Base-by-base conservation (phyloP, 495 filamentous ascomycete species). In the Hypoxylon cercidicola region DNA sequence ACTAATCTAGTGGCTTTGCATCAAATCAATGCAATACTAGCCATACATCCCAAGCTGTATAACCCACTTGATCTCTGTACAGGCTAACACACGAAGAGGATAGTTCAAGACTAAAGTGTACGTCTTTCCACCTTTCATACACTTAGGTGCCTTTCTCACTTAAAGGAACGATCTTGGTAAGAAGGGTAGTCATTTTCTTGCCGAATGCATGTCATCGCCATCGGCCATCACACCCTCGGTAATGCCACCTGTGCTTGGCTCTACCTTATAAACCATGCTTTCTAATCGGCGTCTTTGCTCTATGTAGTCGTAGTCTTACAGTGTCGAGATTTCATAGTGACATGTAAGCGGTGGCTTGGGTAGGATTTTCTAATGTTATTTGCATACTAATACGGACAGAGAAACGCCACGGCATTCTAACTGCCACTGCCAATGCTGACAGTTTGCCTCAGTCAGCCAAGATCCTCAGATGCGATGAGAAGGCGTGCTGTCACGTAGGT, bases 371-470 rank as follows among this genome's bases (percentile, higher is more conserved):
- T 41, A 43, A 45, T 41, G 30, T 40, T 13, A 21, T 53, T 43
- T 39, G 20, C 20, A 44, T 43, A 39, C 41, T 53, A 53, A 43
- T 32, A 47, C 15, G 35, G 35, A 15, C 47, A 13, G 15, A 32
- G 15, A 32, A 30, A 28, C 20, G 49, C 41, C 28, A 41, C 35
- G 46, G 20, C 11, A n/a, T 53, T 32, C 18, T 53, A n/a, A n/a
- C n/a, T n/a, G n/a, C 23, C 0, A 23, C 40, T 39, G 54, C 53
- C 54, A 59, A 59, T 63, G 64, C 64, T 59, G 64, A 59, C 59
- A 50, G 15, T 40, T 25, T 40, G 45, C 50, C 63, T 51, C 56
- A 61, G 65, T 63, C 50, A 68, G 60, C 64, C 25, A 52, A 55
- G 53, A 58, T 48, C 64, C 57, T 59, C 35, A 54, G 46, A 55